Percentiles rank a stretch among this genome's conserved stretches.
phyloP scores from a whole-genome alignment of 202 grass and related monocot genomes.

The Bolboschoenoplectus hybrid region DNA sequence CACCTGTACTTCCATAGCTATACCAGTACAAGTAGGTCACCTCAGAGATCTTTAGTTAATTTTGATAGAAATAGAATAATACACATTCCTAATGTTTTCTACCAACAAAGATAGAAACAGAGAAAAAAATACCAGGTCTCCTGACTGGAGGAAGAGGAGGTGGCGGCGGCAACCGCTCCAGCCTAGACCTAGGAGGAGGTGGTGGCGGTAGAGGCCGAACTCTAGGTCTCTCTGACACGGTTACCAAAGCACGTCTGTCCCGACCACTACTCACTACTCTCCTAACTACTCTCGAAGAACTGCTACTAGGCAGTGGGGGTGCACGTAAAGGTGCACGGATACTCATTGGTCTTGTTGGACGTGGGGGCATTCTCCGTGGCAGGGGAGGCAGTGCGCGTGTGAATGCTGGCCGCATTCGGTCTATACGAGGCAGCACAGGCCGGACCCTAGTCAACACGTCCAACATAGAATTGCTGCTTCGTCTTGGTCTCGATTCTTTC shows the following conservation, averaged over 20 bases:
- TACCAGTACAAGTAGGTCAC: not conserved
- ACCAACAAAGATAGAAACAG: constrained; percentile 9
- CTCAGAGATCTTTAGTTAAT: not conserved
- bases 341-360: constrained; percentile 45
- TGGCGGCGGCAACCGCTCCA: constrained; percentile 34
- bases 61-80: constrained; percentile 9
- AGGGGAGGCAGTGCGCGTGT: constrained; percentile 45
- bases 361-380: constrained; percentile 48
- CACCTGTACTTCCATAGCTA: not conserved
- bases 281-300: constrained; percentile 59
- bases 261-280: constrained; percentile 55
- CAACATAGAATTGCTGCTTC: constrained; percentile 41
- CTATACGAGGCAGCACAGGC: constrained; percentile 11
- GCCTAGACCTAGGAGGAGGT: constrained; percentile 28
- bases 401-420: constrained; percentile 28
- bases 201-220: constrained; percentile 53
- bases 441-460: constrained; percentile 61
- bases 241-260: constrained; percentile 63
- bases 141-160: constrained; percentile 38
- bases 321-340: constrained; percentile 46
- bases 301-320: constrained; percentile 52
- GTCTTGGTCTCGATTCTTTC: constrained; percentile 66
- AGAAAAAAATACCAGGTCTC: constrained; percentile 31
- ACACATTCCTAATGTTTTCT: not conserved
- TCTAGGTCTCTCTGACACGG: constrained; percentile 64